Evolutionary conservation across 768 basidiomycete species (phyloP), one percentile per base, ranked within the genome.

Genomic region (Tylopilus rubrobrunneus): DNA sequence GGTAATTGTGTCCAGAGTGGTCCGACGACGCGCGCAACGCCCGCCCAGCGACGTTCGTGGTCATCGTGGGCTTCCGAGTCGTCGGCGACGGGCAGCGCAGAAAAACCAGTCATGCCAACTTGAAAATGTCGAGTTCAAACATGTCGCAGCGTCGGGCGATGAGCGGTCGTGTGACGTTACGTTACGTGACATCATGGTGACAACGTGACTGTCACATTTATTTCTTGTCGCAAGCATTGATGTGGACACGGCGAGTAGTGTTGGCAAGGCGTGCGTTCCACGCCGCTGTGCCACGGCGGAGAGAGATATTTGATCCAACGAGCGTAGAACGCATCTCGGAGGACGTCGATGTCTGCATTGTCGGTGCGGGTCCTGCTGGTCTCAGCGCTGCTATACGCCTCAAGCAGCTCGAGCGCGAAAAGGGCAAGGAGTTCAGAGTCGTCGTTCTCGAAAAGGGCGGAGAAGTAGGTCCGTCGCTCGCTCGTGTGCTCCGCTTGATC

Each of bases 261-360:
- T 33, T 19, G 11, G 37, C 52, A 11, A 25, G 52, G 25, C 62
- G 67, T 19, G 58, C 55, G 15, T 56, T 67, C 17, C 62, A 64
- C 49, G n/a, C 29, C 21, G 56, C 58, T 3, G 27, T 19, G 10
- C 49, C 61, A 14, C 53, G 59, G 1, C 45, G 45, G 5, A 51
- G 76, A 52, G 74, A 74, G 33, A 57, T 53, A 7, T 78, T 81
- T 67, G 79, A 89, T 63, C 80, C 85, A 0, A 70, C 71, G 15
- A 71, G 68, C n/a, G 76, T 93, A 17, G 90, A 97, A 58, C 82
- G 94, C 12, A 83, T 84, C n/a, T 80, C 85, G 41, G 97, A 98
- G 64, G 83, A 92, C 42, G 94, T 95, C 34, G 96, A 99, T 63
- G 94, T 98, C 34, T 96, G 93, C 69, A 98, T 99, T 65, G 94